Evolutionary conservation across 2,329 filamentous ascomycete genomes (phyloP).

Genomic region (Colletotrichum tabaci): DNA sequence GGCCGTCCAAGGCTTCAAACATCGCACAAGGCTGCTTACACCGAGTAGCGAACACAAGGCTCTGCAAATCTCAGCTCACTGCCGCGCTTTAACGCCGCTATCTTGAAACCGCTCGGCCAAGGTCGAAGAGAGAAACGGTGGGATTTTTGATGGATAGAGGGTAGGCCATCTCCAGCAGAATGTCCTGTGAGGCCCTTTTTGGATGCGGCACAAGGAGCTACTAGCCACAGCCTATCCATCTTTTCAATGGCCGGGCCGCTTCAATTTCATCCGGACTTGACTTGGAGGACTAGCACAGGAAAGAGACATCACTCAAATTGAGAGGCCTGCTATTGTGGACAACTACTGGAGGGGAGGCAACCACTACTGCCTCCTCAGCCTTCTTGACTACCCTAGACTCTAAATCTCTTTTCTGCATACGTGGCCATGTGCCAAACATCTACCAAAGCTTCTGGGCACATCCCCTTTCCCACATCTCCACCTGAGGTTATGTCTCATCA

Average conservation of each 20-base stretch:
- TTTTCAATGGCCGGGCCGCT: too few species aligned
- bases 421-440: not conserved
- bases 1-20: not conserved
- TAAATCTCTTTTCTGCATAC: constrained; percentile 23
- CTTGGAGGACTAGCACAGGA: not conserved
- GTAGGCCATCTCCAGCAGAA: not conserved
- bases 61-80: constrained; percentile 12
- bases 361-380: constrained; percentile 3
- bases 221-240: not conserved
- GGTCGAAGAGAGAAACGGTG: not conserved
- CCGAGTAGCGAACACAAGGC: constrained; percentile 2
- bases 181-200: too few species aligned
- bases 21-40: not conserved
- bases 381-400: constrained; percentile 27
- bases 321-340: not conserved
- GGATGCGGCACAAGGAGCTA: not conserved
- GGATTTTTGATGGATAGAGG: constrained; percentile 10
- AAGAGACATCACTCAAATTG: too few species aligned
- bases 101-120: constrained; percentile 19
- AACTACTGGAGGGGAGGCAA: constrained; percentile 1
- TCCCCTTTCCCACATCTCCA: not conserved
- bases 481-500: constrained; percentile 52
- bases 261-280: not conserved
- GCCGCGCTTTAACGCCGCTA: constrained; percentile 15
- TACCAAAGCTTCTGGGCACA: constrained; percentile 14